Evolutionary conservation across 1,284 basidiomycete species (phyloP).

Genomic region (Tranzscheliella williamsii): DNA sequence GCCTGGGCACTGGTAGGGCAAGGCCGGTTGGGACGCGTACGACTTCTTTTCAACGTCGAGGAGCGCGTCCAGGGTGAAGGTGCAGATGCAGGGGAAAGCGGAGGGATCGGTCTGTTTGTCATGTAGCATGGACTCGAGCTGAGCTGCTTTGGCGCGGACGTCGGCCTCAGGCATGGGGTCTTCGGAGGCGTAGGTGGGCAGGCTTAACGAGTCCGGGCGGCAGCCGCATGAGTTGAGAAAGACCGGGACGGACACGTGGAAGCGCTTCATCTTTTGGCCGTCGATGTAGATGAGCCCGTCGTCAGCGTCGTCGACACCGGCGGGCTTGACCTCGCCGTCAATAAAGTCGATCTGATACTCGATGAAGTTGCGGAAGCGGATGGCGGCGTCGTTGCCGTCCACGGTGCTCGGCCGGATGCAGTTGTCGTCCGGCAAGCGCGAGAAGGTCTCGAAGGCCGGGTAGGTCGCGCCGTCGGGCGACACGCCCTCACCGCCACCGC

Average conservation of each 20-base stretch:
- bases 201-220: conserved; percentile 18
- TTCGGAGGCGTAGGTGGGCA: conserved; percentile 19
- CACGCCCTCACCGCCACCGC: conserved; percentile 10
- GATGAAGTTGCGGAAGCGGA: conserved; percentile 18
- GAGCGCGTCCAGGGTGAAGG: conserved; percentile 9
- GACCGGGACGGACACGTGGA: conserved; percentile 14
- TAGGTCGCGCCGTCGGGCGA: conserved; percentile 9
- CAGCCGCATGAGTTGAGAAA: conserved; percentile 19
- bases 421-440: conserved; percentile 18
- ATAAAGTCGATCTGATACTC: conserved; percentile 33
- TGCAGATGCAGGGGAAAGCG: conserved; percentile 26
- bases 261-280: conserved; percentile 26
- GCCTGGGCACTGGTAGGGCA: no score
- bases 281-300: conserved; percentile 16
- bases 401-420: conserved; percentile 19
- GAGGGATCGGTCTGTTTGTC: conserved; percentile 12
- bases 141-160: conserved; percentile 1
- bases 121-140: conserved; percentile 1
- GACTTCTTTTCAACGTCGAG: conserved; percentile 19
- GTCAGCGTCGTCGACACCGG: neutral
- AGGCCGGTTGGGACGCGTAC: no score
- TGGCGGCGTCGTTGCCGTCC: conserved; percentile 19
- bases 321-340: conserved; percentile 7
- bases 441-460: conserved; percentile 12
- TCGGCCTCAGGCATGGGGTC: conserved; percentile 13